phyloP scores from a whole-genome alignment of 2,329 filamentous ascomycete genomes.

The Botrytis hyacinthi region DNA sequence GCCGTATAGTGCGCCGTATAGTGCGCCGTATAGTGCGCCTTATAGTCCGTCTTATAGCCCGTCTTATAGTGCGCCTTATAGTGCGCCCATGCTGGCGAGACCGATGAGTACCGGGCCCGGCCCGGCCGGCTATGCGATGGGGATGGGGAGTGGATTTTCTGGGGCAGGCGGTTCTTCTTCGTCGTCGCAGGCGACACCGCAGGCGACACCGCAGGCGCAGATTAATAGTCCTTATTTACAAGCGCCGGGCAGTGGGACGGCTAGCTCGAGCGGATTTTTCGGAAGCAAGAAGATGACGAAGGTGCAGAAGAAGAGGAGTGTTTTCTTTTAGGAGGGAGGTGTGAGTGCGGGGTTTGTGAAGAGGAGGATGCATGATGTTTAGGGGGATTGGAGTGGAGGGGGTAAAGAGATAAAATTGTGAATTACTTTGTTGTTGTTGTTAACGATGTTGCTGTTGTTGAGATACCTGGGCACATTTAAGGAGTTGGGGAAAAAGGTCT shows the following conservation, averaged over 20 bases:
- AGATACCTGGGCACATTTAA: not conserved
- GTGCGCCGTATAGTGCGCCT: conserved; percentile 16
- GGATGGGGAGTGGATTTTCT: not conserved
- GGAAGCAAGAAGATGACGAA: conserved; percentile 39
- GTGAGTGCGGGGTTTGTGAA: not conserved
- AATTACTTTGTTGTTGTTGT: not conserved
- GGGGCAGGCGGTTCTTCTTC: conserved; percentile 13
- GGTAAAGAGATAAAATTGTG: not conserved
- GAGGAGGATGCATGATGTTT: not conserved
- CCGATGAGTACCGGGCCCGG: conserved; percentile 15
- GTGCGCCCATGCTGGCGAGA: conserved; percentile 26
- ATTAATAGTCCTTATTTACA: conserved; percentile 32
- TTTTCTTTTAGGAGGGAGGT: conserved; percentile 29
- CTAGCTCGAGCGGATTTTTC: conserved; percentile 47
- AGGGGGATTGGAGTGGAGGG: not conserved
- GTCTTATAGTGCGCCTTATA: conserved; percentile 15
- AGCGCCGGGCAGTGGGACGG: conserved; percentile 35
- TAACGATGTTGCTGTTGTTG: not conserved
- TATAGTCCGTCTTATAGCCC: too few relatives aligned
- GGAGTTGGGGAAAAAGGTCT: not conserved
- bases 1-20: conserved; percentile 12
- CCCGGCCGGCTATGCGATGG: not conserved
- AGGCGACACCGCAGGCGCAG: conserved; percentile 25
- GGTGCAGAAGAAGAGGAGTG: conserved; percentile 38
- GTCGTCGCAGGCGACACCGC: conserved; percentile 32